Percentiles rank a stretch among this genome's conserved stretches.
Evolutionary conservation across 2,329 filamentous ascomycete genomes (phyloP).

Genomic region (Ceratocystis harringtonii): DNA sequence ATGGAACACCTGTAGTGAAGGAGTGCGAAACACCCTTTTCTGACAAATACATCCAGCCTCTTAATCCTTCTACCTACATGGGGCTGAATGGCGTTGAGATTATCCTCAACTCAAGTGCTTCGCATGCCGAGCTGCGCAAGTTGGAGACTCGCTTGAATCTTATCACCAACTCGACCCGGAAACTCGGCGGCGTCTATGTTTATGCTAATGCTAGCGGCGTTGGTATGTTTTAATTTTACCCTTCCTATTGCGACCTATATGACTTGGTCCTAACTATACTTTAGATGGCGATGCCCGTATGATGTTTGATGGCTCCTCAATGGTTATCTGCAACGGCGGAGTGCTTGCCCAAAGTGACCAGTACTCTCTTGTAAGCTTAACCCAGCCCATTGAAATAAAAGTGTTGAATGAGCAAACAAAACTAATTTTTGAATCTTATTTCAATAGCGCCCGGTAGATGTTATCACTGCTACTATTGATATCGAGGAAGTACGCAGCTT

Average conservation of each 20-base stretch:
- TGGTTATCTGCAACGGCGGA: slow-evolving; percentile 37
- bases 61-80: slow-evolving; percentile 38
- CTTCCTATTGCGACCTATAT: not conserved
- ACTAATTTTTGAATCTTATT: not conserved
- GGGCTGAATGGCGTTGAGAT: slow-evolving; percentile 46
- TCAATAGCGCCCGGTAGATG: slow-evolving; percentile 42
- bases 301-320: slow-evolving; percentile 28
- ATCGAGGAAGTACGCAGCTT: slow-evolving; percentile 55
- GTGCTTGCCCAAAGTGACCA: slow-evolving; percentile 49
- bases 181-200: slow-evolving; percentile 43
- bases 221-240: not conserved
- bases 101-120: slow-evolving; percentile 23
- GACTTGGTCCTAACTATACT: slow-evolving; percentile 1
- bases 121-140: slow-evolving; percentile 44
- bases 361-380: slow-evolving; percentile 37
- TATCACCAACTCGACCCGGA: slow-evolving; percentile 50
- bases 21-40: not conserved
- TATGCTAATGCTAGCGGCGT: slow-evolving; percentile 26
- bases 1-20: not conserved
- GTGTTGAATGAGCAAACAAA: not conserved
- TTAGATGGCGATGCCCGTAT: slow-evolving; percentile 22
- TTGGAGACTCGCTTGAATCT: slow-evolving; percentile 47
- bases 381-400: slow-evolving; percentile 23
- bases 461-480: slow-evolving; percentile 50
- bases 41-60: slow-evolving; percentile 14